Conservation (phyloP, 2,329 filamentous ascomycete genomes). For the Pseudocercospora cruenta region DNA sequence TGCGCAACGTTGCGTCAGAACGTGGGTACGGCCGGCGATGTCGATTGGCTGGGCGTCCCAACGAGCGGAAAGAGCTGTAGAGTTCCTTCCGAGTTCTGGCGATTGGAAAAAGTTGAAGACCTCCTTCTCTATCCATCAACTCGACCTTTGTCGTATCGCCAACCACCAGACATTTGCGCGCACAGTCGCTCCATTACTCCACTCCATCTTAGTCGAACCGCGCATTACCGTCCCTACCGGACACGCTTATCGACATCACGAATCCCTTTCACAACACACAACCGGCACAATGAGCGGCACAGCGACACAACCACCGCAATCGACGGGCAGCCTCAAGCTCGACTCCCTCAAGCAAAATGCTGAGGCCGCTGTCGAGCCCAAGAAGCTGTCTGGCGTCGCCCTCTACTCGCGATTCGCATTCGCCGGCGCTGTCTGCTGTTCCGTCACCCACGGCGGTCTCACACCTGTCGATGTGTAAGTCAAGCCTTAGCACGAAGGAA, state of each 20-base stretch:
- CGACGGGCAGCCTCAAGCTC: constrained; percentile 57
- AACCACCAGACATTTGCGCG: background rate
- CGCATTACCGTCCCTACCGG: constrained; percentile 4
- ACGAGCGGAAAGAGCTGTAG: background rate
- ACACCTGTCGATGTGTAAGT: constrained; percentile 99
- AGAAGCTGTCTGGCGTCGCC: constrained; percentile 63
- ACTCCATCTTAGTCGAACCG: constrained; percentile 8
- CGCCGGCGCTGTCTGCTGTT: constrained; percentile 96
- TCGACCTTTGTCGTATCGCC: background rate
- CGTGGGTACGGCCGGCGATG: background rate
- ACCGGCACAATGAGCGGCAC: constrained; percentile 38
- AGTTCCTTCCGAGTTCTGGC: constrained; percentile 4
- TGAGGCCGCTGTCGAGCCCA: constrained; percentile 49
- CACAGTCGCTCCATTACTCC: constrained; percentile 9
- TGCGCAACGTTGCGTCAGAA: constrained; percentile 7
- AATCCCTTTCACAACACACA: constrained; percentile 15
- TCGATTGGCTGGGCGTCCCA: background rate
- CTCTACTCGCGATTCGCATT: constrained; percentile 98
- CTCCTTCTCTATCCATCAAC: background rate
- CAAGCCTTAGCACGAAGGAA: constrained; percentile 2
- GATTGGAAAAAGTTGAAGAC: constrained; percentile 1
- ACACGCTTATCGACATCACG: constrained; percentile 10
- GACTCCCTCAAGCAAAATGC: constrained; percentile 55
- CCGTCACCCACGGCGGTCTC: constrained; percentile 92
- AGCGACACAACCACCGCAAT: constrained; percentile 48